A percentile compares a stretch with the other conserved stretches of the same genome.
Evolutionary conservation across 208 protist species (phyloP).

Genomic region (Leishmania martiniquensis): DNA sequence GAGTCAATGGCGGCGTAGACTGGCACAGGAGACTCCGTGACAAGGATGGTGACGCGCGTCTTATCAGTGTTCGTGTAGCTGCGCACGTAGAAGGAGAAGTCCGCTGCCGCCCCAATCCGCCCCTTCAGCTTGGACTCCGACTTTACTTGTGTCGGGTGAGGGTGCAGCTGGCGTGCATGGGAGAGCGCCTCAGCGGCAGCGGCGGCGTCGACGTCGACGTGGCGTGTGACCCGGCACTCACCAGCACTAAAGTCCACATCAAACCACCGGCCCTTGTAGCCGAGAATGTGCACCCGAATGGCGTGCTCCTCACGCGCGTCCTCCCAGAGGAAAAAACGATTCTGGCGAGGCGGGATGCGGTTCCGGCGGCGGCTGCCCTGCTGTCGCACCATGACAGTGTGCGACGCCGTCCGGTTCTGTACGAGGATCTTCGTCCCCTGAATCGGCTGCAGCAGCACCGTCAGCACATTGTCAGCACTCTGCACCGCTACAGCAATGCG

Average conservation of each 20-base stretch:
- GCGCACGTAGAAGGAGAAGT: slow-evolving; percentile 54
- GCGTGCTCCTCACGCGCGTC: slow-evolving; percentile 56
- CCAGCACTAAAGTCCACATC: slow-evolving; percentile 80
- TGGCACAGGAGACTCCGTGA: slow-evolving; percentile 55
- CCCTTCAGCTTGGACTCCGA: slow-evolving; percentile 10
- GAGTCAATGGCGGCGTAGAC: slow-evolving; percentile 46
- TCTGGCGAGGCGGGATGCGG: slow-evolving; percentile 63
- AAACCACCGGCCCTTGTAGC: slow-evolving; percentile 74
- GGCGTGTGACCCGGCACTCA: slow-evolving; percentile 56
- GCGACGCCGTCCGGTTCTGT: slow-evolving; percentile 62
- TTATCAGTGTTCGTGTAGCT: slow-evolving; percentile 69
- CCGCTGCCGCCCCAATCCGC: neutral
- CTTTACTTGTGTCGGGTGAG: slow-evolving; percentile 21
- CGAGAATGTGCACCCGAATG: slow-evolving; percentile 63
- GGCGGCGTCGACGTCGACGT: slow-evolving; percentile 25
- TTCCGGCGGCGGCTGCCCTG: slow-evolving; percentile 61
- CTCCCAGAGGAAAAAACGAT: slow-evolving; percentile 85
- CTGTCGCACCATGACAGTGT: slow-evolving; percentile 69
- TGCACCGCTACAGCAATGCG: slow-evolving; percentile 67
- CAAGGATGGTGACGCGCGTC: slow-evolving; percentile 57
- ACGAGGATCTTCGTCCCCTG: slow-evolving; percentile 69
- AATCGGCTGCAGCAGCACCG: slow-evolving; percentile 57
- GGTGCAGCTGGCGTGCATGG: slow-evolving; percentile 24
- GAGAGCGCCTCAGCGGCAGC: slow-evolving; percentile 23
- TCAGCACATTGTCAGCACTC: slow-evolving; percentile 58